Evolutionary conservation across 805 yeast species (phyloP).

Genomic region (Millerozyma miso): DNA sequence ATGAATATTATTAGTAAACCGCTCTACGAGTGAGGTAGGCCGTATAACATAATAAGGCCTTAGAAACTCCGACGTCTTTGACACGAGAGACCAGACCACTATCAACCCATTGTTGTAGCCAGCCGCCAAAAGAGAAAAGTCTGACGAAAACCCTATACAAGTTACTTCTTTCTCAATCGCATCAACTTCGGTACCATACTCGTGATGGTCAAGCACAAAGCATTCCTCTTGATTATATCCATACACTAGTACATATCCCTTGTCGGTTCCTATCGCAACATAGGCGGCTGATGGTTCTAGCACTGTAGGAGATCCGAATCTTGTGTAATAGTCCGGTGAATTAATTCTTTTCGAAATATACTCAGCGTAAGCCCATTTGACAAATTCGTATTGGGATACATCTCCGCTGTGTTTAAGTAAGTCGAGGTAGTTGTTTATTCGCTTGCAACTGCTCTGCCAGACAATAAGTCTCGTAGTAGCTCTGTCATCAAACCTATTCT

Average conservation of each 20-base stretch:
- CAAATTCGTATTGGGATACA: constrained; percentile 1
- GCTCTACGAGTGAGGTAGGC: constrained; percentile 21
- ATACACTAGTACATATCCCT: constrained; percentile 63
- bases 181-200: constrained; percentile 12
- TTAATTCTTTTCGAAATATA: constrained; percentile 16
- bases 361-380: constrained; percentile 25
- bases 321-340: constrained; percentile 17
- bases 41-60: constrained; percentile 43
- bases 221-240: constrained; percentile 61
- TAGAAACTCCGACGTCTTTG: constrained; percentile 34
- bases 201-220: constrained; percentile 33
- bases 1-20: constrained; percentile 18
- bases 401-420: neutral
- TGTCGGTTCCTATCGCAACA: constrained; percentile 65
- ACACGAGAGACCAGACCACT: constrained; percentile 56
- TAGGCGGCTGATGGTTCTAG: constrained; percentile 27
- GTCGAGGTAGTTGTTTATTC: neutral
- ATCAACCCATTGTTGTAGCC: constrained; percentile 67
- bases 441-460: constrained; percentile 4
- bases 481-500: constrained; percentile 34
- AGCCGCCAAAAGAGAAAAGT: constrained; percentile 64
- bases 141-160: constrained; percentile 56
- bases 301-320: constrained; percentile 19
- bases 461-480: constrained; percentile 27
- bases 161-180: constrained; percentile 33